phyloP scores from a whole-genome alignment of 2,329 filamentous ascomycete species.

The Penicillium sp. region DNA sequence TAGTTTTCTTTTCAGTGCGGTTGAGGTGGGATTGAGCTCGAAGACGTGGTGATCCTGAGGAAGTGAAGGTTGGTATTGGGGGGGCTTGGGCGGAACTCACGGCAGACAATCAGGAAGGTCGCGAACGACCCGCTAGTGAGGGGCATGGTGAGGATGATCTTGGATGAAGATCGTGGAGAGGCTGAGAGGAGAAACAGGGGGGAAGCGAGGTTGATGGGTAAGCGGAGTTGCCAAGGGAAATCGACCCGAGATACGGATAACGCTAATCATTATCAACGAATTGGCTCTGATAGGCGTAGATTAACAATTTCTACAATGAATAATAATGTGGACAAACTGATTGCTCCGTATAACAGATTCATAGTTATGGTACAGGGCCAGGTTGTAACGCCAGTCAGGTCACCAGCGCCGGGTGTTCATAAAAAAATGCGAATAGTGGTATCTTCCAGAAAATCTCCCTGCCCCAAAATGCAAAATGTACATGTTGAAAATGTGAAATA shows the following conservation, averaged over 20 bases:
- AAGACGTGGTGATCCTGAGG: not conserved
- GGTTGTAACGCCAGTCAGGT: conserved; percentile 12
- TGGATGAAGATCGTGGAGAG: conserved; percentile 2
- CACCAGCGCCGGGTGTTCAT: conserved; percentile 8
- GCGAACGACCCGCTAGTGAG: conserved; percentile 69
- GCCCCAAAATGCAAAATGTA: conserved; percentile 25
- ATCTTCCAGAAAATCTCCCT: conserved; percentile 32
- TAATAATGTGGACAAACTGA: not conserved
- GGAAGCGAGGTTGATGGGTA: conserved; percentile 16
- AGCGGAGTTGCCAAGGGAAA: conserved; percentile 21
- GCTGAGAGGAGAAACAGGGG: conserved; percentile 9
- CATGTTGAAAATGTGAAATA: conserved; percentile 16
- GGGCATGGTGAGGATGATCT: conserved; percentile 31
- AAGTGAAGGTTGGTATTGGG: conserved; percentile 1
- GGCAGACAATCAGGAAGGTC: conserved; percentile 94
- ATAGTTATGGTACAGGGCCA: conserved; percentile 20
- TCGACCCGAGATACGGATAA: conserved; percentile 7
- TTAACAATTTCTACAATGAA: not conserved
- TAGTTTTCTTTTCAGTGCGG: not conserved
- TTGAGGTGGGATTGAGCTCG: conserved; percentile 9
- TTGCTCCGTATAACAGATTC: not conserved
- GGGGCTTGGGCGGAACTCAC: conserved; percentile 57
- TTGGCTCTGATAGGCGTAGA: not conserved
- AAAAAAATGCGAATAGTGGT: conserved; percentile 29
- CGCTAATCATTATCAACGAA: not conserved